Conservation (phyloP, 2,329 filamentous ascomycete genomes). For the Aspergillus texensis region DNA sequence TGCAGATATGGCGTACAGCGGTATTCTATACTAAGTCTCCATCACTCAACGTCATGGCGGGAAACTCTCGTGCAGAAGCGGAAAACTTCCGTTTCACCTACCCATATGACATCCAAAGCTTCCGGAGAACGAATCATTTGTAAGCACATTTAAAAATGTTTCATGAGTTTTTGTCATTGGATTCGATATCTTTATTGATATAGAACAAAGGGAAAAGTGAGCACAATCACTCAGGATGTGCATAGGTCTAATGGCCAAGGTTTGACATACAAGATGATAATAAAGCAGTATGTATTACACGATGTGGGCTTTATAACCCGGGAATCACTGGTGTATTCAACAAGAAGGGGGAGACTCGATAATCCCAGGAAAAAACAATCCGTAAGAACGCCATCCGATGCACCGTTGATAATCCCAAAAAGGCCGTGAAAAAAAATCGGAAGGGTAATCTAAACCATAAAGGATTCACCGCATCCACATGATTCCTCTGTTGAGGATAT, state of each 20-base stretch:
- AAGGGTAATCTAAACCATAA: constrained; percentile 66
- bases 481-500: constrained; percentile 73
- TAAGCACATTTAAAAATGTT: neutral
- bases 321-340: constrained; percentile 23
- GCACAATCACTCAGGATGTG: neutral
- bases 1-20: neutral
- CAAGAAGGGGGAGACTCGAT: constrained; percentile 11
- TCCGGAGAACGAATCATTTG: no score
- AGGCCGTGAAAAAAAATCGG: constrained; percentile 15
- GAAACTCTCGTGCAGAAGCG: constrained; percentile 8
- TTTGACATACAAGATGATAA: constrained; percentile 11
- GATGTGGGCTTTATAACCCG: constrained; percentile 13
- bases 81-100: constrained; percentile 6
- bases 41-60: constrained; percentile 6
- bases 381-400: constrained; percentile 41
- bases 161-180: neutral
- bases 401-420: constrained; percentile 31
- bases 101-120: neutral
- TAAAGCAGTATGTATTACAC: constrained; percentile 13
- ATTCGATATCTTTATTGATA: constrained; percentile 1
- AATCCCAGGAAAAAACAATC: constrained; percentile 12
- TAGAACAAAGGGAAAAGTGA: neutral
- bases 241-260: neutral
- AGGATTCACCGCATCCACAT: constrained; percentile 95
- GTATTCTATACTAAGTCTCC: no score